phyloP scores from a whole-genome alignment of 2,329 filamentous ascomycete genomes.

The Onygena corvina region DNA sequence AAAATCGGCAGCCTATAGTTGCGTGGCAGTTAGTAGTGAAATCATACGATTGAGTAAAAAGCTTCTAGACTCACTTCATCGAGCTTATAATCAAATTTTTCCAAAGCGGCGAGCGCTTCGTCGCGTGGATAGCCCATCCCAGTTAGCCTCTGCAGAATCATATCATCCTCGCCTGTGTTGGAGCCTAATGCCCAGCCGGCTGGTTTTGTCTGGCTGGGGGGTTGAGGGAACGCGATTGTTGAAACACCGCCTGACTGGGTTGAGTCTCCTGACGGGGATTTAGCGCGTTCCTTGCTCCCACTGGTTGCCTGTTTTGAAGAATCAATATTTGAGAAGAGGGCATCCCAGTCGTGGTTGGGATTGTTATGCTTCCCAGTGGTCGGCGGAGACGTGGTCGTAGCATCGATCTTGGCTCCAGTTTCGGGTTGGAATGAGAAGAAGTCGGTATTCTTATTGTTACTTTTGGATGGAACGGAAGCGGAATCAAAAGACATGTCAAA shows the following conservation, averaged over 20 bases:
- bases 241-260: slow-evolving; percentile 7
- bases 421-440: slow-evolving; percentile 33
- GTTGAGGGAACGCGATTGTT: slow-evolving; percentile 16
- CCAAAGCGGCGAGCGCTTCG: slow-evolving; percentile 65
- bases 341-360: slow-evolving; percentile 73
- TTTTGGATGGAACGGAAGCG: slow-evolving; percentile 24
- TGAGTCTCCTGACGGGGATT: slow-evolving; percentile 14
- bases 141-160: slow-evolving; percentile 78
- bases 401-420: slow-evolving; percentile 19
- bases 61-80: slow-evolving; percentile 58
- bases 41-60: slow-evolving; percentile 9
- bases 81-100: slow-evolving; percentile 93
- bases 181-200: slow-evolving; percentile 59
- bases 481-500: slow-evolving; percentile 39
- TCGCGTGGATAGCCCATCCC: slow-evolving; percentile 73
- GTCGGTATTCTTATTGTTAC: slow-evolving; percentile 19
- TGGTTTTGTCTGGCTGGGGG: slow-evolving; percentile 19
- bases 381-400: slow-evolving; percentile 15
- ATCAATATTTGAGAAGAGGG: slow-evolving; percentile 75
- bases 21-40: slow-evolving; percentile 4
- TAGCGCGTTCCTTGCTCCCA: slow-evolving; percentile 13
- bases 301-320: slow-evolving; percentile 31
- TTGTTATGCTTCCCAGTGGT: slow-evolving; percentile 21
- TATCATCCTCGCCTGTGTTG: slow-evolving; percentile 74
- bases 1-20: slow-evolving; percentile 29